A percentile compares a stretch with the other conserved stretches of the same genome.
These are phyloP conservation scores for Kickxella alabastrina DNA, from an alignment of 192 early-diverging fungal species.

Conservation along the genomic window DNA sequence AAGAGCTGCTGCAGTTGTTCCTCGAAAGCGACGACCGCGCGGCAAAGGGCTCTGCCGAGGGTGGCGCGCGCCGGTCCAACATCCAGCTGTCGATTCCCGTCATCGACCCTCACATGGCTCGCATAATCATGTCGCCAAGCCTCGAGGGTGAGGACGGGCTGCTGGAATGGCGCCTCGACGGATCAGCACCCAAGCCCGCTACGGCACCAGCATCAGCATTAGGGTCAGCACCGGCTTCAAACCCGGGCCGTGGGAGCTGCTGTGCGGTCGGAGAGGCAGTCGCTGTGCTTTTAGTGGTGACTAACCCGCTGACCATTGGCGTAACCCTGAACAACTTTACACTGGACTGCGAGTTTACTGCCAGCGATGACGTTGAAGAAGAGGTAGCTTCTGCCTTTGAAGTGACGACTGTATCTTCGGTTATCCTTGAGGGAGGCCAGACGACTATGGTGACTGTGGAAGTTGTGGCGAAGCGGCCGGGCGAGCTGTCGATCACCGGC, in stretches of 20 bases:
- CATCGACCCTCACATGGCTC: constrained; percentile 46
- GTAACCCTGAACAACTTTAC: constrained; percentile 44
- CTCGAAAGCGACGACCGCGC: constrained; percentile 23
- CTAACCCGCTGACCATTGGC: constrained; percentile 43
- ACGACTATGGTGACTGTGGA: constrained; percentile 38
- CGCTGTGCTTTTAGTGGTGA: constrained; percentile 38
- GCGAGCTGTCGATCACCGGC: constrained; percentile 68
- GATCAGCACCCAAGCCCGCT: constrained; percentile 8
- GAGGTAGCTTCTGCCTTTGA: constrained; percentile 6
- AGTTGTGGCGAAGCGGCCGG: constrained; percentile 35
- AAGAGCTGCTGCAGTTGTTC: constrained; percentile 48
- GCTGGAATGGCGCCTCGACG: constrained; percentile 24
- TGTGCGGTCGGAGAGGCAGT: constrained; percentile 47
- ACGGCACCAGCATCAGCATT: neutral
- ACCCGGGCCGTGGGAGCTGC: constrained; percentile 3
- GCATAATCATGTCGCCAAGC: constrained; percentile 44
- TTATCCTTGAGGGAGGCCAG: constrained; percentile 39
- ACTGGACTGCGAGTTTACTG: constrained; percentile 30
- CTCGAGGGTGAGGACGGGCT: constrained; percentile 44
- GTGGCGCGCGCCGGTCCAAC: neutral
- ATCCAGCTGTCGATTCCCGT: constrained; percentile 60
- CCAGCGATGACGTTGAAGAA: constrained; percentile 2
- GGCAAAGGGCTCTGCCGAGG: neutral
- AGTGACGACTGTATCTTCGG: constrained; percentile 18
- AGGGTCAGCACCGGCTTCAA: neutral